phyloP scores from a whole-genome alignment of 1,284 basidiomycete genomes.

The Phylloboletellus chloephorus region DNA sequence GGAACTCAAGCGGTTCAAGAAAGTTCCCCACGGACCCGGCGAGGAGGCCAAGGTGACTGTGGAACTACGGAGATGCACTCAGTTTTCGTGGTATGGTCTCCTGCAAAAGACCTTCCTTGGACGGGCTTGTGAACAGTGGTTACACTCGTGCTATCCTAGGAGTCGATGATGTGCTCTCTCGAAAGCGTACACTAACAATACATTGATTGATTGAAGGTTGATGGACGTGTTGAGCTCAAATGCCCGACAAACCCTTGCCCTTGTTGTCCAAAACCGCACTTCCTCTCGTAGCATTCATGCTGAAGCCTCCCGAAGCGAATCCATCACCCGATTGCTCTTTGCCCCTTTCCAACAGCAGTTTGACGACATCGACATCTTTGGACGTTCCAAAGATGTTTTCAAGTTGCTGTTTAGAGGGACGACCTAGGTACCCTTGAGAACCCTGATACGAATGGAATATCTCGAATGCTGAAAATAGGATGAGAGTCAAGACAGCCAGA shows the following conservation, averaged over 20 bases:
- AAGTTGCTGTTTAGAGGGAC: conserved; percentile 72
- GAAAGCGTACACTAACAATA: conserved; percentile 17
- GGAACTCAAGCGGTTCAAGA: conserved; percentile 1
- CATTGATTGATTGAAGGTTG: conserved; percentile 11
- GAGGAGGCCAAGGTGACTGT: neutral
- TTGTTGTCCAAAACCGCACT: conserved; percentile 38
- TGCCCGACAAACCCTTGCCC: conserved; percentile 34
- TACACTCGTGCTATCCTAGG: neutral
- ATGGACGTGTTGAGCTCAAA: conserved; percentile 15
- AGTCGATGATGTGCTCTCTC: neutral
- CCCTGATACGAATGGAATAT: conserved; percentile 61
- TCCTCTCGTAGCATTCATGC: conserved; percentile 37
- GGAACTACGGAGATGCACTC: neutral
- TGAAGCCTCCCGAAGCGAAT: conserved; percentile 29
- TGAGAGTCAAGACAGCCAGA: neutral
- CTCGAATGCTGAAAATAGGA: conserved; percentile 39
- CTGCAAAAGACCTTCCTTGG: conserved; percentile 1
- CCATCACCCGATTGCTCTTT: conserved; percentile 48
- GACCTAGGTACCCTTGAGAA: conserved; percentile 62
- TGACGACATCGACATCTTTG: conserved; percentile 60
- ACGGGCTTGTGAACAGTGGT: neutral
- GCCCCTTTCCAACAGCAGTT: conserved; percentile 56
- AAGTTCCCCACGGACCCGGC: neutral
- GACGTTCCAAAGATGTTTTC: conserved; percentile 62
- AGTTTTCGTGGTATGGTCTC: neutral